Evolutionary conservation across 257 asterid genomes (phyloP).

Genomic region (Jacaranda copaia): DNA sequence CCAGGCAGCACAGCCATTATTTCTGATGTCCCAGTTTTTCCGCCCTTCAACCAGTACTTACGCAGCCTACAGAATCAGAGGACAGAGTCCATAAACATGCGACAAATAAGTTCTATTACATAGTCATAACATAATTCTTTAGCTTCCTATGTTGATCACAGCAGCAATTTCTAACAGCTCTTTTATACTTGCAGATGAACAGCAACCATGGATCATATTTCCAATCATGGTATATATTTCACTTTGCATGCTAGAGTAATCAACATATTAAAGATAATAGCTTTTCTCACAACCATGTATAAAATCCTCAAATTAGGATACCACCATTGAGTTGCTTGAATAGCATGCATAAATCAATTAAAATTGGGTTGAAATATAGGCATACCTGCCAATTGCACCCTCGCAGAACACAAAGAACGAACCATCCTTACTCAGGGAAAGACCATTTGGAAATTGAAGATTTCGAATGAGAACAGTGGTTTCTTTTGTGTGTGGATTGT

Average conservation of each 20-base stretch:
- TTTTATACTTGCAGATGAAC: no score
- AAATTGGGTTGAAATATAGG: slow-evolving; percentile 1
- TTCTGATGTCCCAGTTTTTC: slow-evolving; percentile 70
- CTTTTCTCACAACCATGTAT: no score
- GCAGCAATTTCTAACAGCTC: background rate
- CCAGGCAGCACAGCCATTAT: slow-evolving; percentile 80
- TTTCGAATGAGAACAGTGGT: slow-evolving; percentile 75
- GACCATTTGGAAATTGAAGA: slow-evolving; percentile 87
- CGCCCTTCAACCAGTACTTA: slow-evolving; percentile 91
- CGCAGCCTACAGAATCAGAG: slow-evolving; percentile 51
- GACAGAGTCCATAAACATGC: background rate
- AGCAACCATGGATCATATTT: no score
- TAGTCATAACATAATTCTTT: background rate
- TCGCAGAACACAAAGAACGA: slow-evolving; percentile 85
- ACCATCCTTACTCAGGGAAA: slow-evolving; percentile 88
- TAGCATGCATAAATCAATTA: background rate
- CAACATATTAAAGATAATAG: no score
- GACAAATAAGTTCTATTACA: background rate
- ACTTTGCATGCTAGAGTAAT: no score
- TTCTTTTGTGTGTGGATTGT: slow-evolving; percentile 66
- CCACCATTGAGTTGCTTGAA: background rate
- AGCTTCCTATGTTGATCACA: background rate
- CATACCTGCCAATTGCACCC: slow-evolving; percentile 78
- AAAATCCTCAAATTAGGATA: no score
- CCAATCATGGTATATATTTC: no score